Conservation (phyloP, 768 basidiomycete genomes). For the Gloeopeniophorella convolvens region DNA sequence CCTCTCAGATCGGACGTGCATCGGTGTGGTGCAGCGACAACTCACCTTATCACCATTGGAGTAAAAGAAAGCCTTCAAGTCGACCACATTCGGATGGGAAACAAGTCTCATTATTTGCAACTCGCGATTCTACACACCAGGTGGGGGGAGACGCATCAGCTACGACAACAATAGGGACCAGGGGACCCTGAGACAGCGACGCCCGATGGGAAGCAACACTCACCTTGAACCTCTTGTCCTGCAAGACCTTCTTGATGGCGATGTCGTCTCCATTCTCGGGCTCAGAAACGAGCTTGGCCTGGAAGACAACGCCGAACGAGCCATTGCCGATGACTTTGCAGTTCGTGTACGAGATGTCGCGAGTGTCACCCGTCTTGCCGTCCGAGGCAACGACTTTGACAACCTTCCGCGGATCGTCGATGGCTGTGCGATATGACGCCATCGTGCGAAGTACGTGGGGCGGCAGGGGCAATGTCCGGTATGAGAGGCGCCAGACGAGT, state of each 20-base stretch:
- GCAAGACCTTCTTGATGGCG: constrained; percentile 99
- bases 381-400: constrained; percentile 93
- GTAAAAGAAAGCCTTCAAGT: constrained; percentile 97
- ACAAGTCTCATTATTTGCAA: constrained; percentile 98
- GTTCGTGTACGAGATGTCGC: constrained; percentile 89
- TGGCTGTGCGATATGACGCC: constrained; percentile 41
- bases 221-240: constrained; percentile 99
- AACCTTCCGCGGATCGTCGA: constrained; percentile 95
- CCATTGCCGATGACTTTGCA: constrained; percentile 99
- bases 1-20: not conserved
- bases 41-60: constrained; percentile 98
- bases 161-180: not conserved
- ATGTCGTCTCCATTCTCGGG: constrained; percentile 74
- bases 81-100: constrained; percentile 95
- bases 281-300: constrained; percentile 75
- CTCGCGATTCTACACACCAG: constrained; percentile 79
- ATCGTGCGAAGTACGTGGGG: constrained; percentile 26
- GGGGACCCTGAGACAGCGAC: constrained; percentile 4
- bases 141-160: not conserved
- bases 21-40: constrained; percentile 7
- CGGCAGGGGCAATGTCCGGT: not conserved
- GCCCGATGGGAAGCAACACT: constrained; percentile 24
- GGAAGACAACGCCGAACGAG: constrained; percentile 98
- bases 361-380: constrained; percentile 86
- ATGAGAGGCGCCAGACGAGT: not conserved